Evolutionary conservation across 75 land plant species (phyloP).

Genomic region (Isoetes taiwanensis): DNA sequence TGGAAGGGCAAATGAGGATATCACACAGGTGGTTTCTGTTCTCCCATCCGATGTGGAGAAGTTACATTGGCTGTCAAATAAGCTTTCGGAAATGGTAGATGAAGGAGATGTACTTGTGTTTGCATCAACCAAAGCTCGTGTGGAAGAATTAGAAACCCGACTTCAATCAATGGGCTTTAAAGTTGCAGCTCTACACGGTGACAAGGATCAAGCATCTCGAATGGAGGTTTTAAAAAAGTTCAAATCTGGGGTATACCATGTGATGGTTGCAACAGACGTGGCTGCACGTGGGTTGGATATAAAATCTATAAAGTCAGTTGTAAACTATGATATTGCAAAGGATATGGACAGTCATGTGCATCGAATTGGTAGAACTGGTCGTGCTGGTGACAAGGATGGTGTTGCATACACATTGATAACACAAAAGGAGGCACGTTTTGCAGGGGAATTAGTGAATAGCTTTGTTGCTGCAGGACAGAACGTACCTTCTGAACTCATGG

Average conservation of each 20-base stretch:
- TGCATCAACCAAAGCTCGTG: constrained; percentile 78
- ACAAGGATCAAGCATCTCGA: constrained; percentile 94
- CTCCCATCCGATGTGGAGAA: constrained; percentile 88
- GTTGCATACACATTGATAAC: constrained; percentile 87
- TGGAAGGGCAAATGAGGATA: constrained; percentile 97
- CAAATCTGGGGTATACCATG: constrained; percentile 74
- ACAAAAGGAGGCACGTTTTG: constrained; percentile 86
- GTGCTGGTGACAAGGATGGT: constrained; percentile 99
- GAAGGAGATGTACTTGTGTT: constrained; percentile 90
- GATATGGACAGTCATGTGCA: constrained; percentile 99
- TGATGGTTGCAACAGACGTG: constrained; percentile 93
- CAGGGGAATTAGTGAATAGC: constrained; percentile 85
- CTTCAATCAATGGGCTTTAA: constrained; percentile 49
- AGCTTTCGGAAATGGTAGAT: constrained; percentile 65
- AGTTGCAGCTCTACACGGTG: constrained; percentile 95
- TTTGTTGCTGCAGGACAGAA: constrained; percentile 92
- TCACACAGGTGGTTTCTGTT: constrained; percentile 67
- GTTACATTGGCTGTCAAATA: constrained; percentile 80
- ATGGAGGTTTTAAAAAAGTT: constrained; percentile 87
- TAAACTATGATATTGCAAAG: constrained; percentile 86
- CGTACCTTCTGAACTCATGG: constrained; percentile 72
- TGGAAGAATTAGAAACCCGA: constrained; percentile 81
- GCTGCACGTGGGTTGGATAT: constrained; percentile 98
- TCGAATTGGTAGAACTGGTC: constrained; percentile 94
- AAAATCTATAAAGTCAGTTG: constrained; percentile 93